Conservation (phyloP, 2,329 filamentous ascomycete genomes). For the Pestalotiopsis sp. region DNA sequence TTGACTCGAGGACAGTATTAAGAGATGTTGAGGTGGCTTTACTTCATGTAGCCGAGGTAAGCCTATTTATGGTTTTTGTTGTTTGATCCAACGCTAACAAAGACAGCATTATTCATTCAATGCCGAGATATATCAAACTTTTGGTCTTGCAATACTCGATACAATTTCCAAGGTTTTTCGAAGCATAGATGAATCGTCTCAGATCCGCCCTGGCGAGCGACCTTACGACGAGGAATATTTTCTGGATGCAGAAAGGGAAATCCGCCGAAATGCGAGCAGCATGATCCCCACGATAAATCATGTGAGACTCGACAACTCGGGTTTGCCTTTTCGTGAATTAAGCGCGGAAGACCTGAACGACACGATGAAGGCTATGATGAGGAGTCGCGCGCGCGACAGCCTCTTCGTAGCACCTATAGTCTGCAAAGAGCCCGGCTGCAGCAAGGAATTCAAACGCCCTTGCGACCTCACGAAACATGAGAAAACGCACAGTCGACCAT, state of each 20-base stretch:
- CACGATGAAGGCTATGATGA: neutral
- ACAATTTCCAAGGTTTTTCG: neutral
- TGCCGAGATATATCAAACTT: neutral
- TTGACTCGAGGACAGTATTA: neutral
- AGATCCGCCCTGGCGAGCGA: neutral
- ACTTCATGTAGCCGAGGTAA: neutral
- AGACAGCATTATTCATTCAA: neutral
- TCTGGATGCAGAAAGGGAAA: neutral
- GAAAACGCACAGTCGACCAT: constrained; percentile 95
- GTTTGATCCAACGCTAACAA: neutral
- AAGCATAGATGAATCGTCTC: neutral
- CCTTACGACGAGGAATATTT: neutral
- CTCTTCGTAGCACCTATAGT: neutral
- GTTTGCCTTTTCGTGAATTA: neutral
- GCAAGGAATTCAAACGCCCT: constrained; percentile 93
- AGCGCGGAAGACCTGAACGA: neutral
- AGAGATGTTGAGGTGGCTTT: neutral
- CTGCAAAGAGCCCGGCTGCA: constrained; percentile 75
- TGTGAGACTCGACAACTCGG: neutral
- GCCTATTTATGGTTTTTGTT: neutral
- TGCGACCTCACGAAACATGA: constrained; percentile 98
- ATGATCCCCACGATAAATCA: neutral
- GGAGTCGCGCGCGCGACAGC: neutral
- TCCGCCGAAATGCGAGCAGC: neutral
- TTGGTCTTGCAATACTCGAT: neutral